A percentile compares a stretch with the other conserved stretches of the same genome.
phyloP scores from a whole-genome alignment of 23 red algal species.

The Gracilariopsis chorda region DNA sequence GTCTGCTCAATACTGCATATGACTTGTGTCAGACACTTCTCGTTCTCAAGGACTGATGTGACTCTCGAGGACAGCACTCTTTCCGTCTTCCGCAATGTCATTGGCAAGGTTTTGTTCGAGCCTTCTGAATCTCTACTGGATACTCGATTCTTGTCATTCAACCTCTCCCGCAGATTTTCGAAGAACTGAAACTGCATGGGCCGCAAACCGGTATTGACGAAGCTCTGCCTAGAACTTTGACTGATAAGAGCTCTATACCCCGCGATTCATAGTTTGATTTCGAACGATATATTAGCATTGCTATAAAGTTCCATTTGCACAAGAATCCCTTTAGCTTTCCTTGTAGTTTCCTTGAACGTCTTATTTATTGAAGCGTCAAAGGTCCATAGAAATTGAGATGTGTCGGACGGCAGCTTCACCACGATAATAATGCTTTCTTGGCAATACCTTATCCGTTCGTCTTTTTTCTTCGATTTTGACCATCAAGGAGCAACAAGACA shows the following conservation, averaged over 20 bases:
- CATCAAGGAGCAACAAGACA: neutral
- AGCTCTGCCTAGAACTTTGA: neutral
- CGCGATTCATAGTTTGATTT: neutral
- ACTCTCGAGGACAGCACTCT: neutral
- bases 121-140: neutral
- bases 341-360: neutral
- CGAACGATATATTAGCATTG: neutral
- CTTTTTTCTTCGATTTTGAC: neutral
- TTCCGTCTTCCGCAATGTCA: neutral
- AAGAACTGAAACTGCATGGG: neutral
- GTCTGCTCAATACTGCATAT: neutral
- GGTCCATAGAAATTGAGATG: neutral
- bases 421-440: neutral
- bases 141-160: neutral
- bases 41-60: neutral
- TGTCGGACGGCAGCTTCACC: neutral
- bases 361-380: neutral
- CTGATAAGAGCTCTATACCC: neutral
- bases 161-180: neutral
- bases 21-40: neutral
- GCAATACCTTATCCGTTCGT: neutral
- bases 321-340: neutral
- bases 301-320: neutral
- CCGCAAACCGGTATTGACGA: neutral
- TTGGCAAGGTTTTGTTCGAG: neutral